Conservation (phyloP, 441 rosid genomes). For the Raphanus hybrid region DNA sequence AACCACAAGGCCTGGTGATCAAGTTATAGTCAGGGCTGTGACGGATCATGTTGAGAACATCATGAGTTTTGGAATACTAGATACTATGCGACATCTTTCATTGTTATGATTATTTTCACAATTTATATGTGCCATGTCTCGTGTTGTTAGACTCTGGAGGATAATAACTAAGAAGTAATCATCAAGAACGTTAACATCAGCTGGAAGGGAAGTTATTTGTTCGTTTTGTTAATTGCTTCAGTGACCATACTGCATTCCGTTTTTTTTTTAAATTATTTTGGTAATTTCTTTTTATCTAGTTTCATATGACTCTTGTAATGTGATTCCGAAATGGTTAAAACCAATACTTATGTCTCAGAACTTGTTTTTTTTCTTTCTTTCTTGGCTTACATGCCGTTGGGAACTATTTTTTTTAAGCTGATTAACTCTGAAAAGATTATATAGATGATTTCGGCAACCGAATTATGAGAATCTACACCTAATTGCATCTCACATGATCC, state of each 20-base stretch:
- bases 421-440: too few relatives aligned
- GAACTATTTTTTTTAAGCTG: too few relatives aligned
- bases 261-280: not conserved
- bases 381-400: not conserved
- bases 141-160: not conserved
- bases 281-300: not conserved
- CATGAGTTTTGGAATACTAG: not conserved
- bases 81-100: not conserved
- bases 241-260: not conserved
- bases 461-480: too few relatives aligned
- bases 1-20: not conserved
- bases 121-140: not conserved
- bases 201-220: not conserved
- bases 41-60: conserved; percentile 5
- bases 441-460: too few relatives aligned
- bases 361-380: not conserved
- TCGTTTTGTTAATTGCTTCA: not conserved
- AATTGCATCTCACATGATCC: too few relatives aligned
- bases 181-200: not conserved
- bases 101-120: not conserved
- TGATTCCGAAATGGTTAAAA: not conserved
- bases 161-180: not conserved
- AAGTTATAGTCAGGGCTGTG: not conserved
- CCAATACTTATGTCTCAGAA: not conserved
- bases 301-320: not conserved